Conservation (phyloP, 352 stramenopile genomes). For the Phytopythium oedochilum region DNA sequence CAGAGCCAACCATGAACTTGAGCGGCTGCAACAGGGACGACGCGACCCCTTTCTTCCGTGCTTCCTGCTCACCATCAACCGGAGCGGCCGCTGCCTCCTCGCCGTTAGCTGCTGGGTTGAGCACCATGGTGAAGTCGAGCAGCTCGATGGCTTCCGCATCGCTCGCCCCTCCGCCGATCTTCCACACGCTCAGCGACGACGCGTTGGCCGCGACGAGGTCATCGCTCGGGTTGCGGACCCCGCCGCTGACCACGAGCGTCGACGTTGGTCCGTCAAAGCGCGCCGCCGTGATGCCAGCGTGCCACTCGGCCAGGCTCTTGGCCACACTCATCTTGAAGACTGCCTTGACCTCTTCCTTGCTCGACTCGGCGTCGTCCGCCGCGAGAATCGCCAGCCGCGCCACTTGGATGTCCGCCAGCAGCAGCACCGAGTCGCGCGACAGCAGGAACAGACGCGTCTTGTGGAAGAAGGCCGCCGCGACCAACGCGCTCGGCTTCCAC, state of each 20-base stretch:
- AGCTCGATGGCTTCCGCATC: slow-evolving; percentile 43
- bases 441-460: slow-evolving; percentile 37
- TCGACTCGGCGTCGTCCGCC: slow-evolving; percentile 11
- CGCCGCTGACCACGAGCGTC: slow-evolving; percentile 51
- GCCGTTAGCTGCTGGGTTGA: slow-evolving; percentile 18
- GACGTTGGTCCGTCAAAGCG: slow-evolving; percentile 29
- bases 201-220: slow-evolving; percentile 39
- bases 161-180: slow-evolving; percentile 20
- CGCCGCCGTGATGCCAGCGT: slow-evolving; percentile 40
- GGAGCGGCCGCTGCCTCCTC: neutral
- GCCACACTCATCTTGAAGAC: slow-evolving; percentile 35
- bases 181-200: slow-evolving; percentile 69
- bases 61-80: neutral
- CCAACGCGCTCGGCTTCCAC: slow-evolving; percentile 26
- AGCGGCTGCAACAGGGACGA: slow-evolving; percentile 25
- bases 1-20: slow-evolving; percentile 32
- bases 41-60: slow-evolving; percentile 3
- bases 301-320: slow-evolving; percentile 52
- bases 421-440: slow-evolving; percentile 28
- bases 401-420: slow-evolving; percentile 44
- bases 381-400: slow-evolving; percentile 38
- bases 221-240: slow-evolving; percentile 45
- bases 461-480: slow-evolving; percentile 41
- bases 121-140: slow-evolving; percentile 65
- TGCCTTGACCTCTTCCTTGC: slow-evolving; percentile 6